Evolutionary conservation across 179 eudicot genomes (phyloP).

Genomic region (Dionaea muscipula): DNA sequence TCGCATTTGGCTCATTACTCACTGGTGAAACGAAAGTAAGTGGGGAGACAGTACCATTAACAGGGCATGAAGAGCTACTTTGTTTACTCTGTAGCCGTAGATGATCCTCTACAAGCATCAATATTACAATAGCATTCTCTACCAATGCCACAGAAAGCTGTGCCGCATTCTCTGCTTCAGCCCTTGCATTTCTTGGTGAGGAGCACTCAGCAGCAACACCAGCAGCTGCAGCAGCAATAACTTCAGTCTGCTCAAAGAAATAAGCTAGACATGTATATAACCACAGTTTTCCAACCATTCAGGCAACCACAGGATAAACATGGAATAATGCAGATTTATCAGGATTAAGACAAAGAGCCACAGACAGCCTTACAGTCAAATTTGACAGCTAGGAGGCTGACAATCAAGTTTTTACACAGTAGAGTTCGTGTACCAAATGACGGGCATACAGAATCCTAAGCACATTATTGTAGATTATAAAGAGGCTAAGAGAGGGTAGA

Average conservation of each 20-base stretch:
- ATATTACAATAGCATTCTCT: constrained; percentile 91
- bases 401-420: too few species aligned
- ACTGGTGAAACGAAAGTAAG: constrained; percentile 28
- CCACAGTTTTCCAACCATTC: not conserved
- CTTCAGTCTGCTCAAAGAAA: constrained; percentile 67
- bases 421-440: too few species aligned
- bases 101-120: constrained; percentile 99
- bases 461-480: too few species aligned
- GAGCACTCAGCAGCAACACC: constrained; percentile 87
- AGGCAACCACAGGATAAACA: not conserved
- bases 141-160: constrained; percentile 96
- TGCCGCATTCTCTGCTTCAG: constrained; percentile 90
- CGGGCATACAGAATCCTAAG: too few species aligned
- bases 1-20: constrained; percentile 26
- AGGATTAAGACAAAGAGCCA: too few species aligned
- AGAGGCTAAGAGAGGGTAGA: too few species aligned
- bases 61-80: constrained; percentile 30
- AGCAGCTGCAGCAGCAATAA: constrained; percentile 98
- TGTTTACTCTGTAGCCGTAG: constrained; percentile 82
- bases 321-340: too few species aligned
- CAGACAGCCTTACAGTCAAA: too few species aligned
- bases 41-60: constrained; percentile 35
- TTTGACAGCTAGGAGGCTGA: too few species aligned
- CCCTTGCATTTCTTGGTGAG: constrained; percentile 72
- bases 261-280: constrained; percentile 7